phyloP scores from a whole-genome alignment of 441 rosid species.

The Aleurites moluccanus region DNA sequence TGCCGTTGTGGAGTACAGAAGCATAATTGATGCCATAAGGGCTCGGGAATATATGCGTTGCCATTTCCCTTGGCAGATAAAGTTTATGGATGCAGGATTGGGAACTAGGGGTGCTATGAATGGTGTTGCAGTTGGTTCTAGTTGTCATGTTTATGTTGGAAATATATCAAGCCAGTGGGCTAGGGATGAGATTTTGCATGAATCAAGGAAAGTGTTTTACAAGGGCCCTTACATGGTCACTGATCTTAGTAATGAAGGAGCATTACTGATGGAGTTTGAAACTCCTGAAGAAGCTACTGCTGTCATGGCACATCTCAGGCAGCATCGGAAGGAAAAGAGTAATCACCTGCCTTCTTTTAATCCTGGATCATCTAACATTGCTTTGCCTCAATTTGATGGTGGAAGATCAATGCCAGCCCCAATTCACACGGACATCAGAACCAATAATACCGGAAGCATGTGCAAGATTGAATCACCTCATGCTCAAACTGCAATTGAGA shows the following conservation, averaged over 20 bases:
- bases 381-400: conserved; percentile 56
- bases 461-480: conserved; percentile 48
- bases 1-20: conserved; percentile 87
- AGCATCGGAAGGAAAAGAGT: conserved; percentile 59
- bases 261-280: conserved; percentile 88
- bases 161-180: conserved; percentile 79
- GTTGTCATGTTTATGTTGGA: conserved; percentile 78
- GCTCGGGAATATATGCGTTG: conserved; percentile 79
- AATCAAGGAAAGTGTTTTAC: conserved; percentile 75
- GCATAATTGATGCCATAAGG: conserved; percentile 79
- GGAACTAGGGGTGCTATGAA: conserved; percentile 76
- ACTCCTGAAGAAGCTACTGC: conserved; percentile 86
- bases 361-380: conserved; percentile 42
- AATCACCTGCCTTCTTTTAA: conserved; percentile 42
- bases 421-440: conserved; percentile 39
- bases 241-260: conserved; percentile 78
- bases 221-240: conserved; percentile 77
- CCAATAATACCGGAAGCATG: conserved; percentile 40
- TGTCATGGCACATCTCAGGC: conserved; percentile 87
- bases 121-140: conserved; percentile 79
- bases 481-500: conserved; percentile 36
- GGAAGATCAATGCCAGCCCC: conserved; percentile 50
- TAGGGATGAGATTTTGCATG: conserved; percentile 83
- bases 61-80: conserved; percentile 79
- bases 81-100: conserved; percentile 82